Conservation (phyloP, 768 basidiomycete species). For the Hysterangium stoloniferum region DNA sequence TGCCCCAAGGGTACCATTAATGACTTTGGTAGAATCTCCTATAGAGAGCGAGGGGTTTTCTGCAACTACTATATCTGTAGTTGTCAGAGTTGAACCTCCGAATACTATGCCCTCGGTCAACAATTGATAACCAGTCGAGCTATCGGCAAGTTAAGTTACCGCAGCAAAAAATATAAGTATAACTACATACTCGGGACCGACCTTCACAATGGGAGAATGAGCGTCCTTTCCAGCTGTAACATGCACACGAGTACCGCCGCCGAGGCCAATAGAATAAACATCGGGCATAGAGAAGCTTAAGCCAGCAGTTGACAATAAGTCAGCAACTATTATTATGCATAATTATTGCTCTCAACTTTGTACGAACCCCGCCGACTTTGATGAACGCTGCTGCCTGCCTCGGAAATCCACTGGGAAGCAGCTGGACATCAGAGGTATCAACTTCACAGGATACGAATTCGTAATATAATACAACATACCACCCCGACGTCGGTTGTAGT, state of each 20-base stretch:
- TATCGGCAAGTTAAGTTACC: too few species aligned
- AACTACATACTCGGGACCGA: slow-evolving; percentile 58
- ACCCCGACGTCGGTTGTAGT: slow-evolving; percentile 63
- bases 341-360: slow-evolving; percentile 40
- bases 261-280: slow-evolving; percentile 46
- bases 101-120: slow-evolving; percentile 45
- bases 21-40: slow-evolving; percentile 21
- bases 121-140: slow-evolving; percentile 37
- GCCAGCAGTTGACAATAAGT: background rate
- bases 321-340: background rate
- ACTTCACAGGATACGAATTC: too few species aligned
- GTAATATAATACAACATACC: too few species aligned
- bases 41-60: slow-evolving; percentile 23
- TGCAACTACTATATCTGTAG: slow-evolving; percentile 53
- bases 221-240: slow-evolving; percentile 15
- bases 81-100: slow-evolving; percentile 46
- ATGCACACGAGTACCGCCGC: slow-evolving; percentile 52
- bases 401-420: slow-evolving; percentile 54
- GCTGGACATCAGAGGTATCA: slow-evolving; percentile 3
- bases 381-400: slow-evolving; percentile 55
- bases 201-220: slow-evolving; percentile 31
- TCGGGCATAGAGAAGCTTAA: slow-evolving; percentile 26
- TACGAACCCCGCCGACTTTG: slow-evolving; percentile 50
- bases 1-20: background rate
- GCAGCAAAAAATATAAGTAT: too few species aligned